phyloP scores from a whole-genome alignment of 179 eudicot genomes.

The Amaranthus tricolor region DNA sequence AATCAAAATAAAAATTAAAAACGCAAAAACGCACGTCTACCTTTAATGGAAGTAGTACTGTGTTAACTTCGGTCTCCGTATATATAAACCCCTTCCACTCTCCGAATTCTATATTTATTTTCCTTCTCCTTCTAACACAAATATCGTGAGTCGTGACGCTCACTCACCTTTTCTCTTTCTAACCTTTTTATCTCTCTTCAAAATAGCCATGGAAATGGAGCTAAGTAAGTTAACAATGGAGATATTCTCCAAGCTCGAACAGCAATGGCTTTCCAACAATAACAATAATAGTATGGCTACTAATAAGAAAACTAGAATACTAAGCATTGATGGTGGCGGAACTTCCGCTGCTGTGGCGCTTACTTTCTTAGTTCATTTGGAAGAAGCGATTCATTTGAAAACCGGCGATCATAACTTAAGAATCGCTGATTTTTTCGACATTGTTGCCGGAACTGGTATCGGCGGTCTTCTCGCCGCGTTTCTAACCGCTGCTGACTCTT shows the following conservation, averaged over 20 bases:
- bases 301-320: slow-evolving; percentile 51
- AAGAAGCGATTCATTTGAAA: slow-evolving; percentile 56
- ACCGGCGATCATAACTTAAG: slow-evolving; percentile 53
- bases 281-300: not conserved
- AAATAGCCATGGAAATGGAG: slow-evolving; percentile 37
- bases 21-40: slow-evolving; percentile 25
- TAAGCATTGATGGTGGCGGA: slow-evolving; percentile 88
- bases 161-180: slow-evolving; percentile 3
- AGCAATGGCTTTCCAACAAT: slow-evolving; percentile 69
- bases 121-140: slow-evolving; percentile 5
- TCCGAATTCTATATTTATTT: slow-evolving; percentile 1
- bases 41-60: slow-evolving; percentile 13
- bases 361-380: slow-evolving; percentile 52
- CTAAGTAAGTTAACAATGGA: slow-evolving; percentile 71
- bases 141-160: slow-evolving; percentile 14
- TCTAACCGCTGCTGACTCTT: slow-evolving; percentile 54
- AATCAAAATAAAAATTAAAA: not conserved
- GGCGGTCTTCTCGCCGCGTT: slow-evolving; percentile 69
- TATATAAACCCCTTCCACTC: slow-evolving; percentile 16
- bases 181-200: not conserved
- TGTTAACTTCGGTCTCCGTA: not conserved
- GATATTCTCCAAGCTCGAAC: slow-evolving; percentile 88
- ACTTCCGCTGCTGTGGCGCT: slow-evolving; percentile 45
- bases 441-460: slow-evolving; percentile 72
- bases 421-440: slow-evolving; percentile 71